Conservation (phyloP, 805 yeast genomes). For the Grigorovia jiainica region DNA sequence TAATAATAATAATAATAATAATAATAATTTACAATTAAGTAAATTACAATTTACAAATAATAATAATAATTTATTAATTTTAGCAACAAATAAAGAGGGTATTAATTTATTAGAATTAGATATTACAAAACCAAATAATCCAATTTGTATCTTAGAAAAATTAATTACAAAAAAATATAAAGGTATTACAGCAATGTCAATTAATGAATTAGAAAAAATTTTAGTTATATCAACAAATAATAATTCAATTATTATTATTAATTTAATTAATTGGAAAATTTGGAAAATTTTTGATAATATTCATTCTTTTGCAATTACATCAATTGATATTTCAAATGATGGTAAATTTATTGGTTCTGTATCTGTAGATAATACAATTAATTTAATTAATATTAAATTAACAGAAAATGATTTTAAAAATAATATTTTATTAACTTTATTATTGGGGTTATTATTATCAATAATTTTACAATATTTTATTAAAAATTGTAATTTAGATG, state of each 20-base stretch:
- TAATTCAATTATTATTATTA: slow-evolving; percentile 51
- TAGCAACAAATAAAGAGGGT: slow-evolving; percentile 34
- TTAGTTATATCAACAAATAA: slow-evolving; percentile 44
- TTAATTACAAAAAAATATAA: slow-evolving; percentile 32
- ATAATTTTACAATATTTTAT: neutral
- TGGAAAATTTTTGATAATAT: slow-evolving; percentile 47
- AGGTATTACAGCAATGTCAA: slow-evolving; percentile 49
- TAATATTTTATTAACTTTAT: no score
- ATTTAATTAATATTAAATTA: slow-evolving; percentile 39
- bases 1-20: no score
- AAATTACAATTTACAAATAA: neutral
- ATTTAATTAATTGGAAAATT: slow-evolving; percentile 41
- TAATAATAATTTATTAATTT: slow-evolving; percentile 32
- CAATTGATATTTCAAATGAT: slow-evolving; percentile 56
- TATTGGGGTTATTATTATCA: neutral
- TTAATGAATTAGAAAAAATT: slow-evolving; percentile 26
- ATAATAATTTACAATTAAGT: neutral
- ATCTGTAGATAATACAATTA: slow-evolving; percentile 70
- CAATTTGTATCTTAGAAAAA: neutral
- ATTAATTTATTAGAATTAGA: slow-evolving; percentile 6
- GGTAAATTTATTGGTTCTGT: slow-evolving; percentile 61
- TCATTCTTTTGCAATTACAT: slow-evolving; percentile 73
- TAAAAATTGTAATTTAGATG: neutral
- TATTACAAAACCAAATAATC: neutral
- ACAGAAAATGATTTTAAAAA: neutral